phyloP scores from a whole-genome alignment of 345 rosid species.

The Camelina sativa region DNA sequence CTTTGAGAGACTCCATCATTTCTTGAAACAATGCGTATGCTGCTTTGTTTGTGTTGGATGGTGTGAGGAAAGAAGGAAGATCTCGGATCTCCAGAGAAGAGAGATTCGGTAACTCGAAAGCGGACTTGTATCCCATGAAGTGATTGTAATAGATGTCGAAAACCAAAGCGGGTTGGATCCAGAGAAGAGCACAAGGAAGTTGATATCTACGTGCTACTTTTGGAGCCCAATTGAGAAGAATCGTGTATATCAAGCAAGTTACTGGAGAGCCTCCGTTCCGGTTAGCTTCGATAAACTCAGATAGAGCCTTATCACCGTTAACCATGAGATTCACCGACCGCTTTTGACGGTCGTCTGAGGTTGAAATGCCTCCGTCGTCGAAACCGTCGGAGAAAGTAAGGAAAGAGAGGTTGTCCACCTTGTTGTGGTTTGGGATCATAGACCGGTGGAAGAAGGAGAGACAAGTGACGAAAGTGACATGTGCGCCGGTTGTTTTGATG shows the following conservation, averaged over 20 bases:
- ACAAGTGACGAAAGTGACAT: constrained; percentile 56
- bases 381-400: constrained; percentile 68
- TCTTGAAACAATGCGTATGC: background rate
- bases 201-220: constrained; percentile 53
- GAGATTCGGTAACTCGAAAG: constrained; percentile 41
- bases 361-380: constrained; percentile 52
- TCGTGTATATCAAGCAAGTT: constrained; percentile 45
- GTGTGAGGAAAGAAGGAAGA: constrained; percentile 58
- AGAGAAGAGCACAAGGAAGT: constrained; percentile 56
- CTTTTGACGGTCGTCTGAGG: constrained; percentile 16
- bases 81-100: constrained; percentile 40
- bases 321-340: constrained; percentile 34
- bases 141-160: constrained; percentile 59
- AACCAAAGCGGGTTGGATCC: constrained; percentile 77
- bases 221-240: constrained; percentile 62
- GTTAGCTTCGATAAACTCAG: constrained; percentile 38
- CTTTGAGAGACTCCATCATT: constrained; percentile 40
- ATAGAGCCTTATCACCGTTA: constrained; percentile 29
- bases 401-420: constrained; percentile 52
- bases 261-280: constrained; percentile 38
- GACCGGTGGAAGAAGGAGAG: constrained; percentile 50
- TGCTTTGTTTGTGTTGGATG: constrained; percentile 7
- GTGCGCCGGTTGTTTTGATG: constrained; percentile 46
- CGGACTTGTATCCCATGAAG: constrained; percentile 52
- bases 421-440: constrained; percentile 21